Conservation (phyloP, 225 moss, liverwort and hornwort genomes). For the Pleurozium schreberi region DNA sequence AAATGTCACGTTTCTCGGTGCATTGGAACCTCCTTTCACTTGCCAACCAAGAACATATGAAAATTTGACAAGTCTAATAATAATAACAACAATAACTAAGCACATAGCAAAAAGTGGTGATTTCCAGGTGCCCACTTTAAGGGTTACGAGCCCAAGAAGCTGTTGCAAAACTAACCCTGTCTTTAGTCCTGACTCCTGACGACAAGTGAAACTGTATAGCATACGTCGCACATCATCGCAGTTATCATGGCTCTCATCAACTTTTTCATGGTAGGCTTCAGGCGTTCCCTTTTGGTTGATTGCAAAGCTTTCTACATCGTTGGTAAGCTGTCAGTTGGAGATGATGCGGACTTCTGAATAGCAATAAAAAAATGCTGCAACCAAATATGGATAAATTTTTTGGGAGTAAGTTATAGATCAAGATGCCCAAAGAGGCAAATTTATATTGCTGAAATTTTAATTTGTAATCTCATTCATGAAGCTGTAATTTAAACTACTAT, state of each 20-base stretch:
- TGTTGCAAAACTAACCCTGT: not conserved
- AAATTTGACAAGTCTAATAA: not conserved
- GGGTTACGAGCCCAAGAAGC: not conserved
- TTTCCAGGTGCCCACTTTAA: not conserved
- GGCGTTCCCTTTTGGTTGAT: not conserved
- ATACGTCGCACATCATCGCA: not conserved
- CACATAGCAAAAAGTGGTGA: not conserved
- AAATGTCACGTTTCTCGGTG: rapidly evolving
- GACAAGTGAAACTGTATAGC: not conserved
- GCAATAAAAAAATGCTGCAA: not conserved
- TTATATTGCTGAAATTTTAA: not conserved
- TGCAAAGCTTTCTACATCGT: not conserved
- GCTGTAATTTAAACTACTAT: not conserved
- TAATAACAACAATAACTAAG: not conserved
- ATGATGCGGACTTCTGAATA: not conserved
- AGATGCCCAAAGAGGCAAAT: not conserved
- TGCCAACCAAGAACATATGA: not conserved
- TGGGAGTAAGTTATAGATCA: too few relatives aligned
- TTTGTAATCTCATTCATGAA: not conserved
- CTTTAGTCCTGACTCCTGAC: not conserved
- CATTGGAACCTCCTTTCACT: not conserved
- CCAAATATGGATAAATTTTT: too few relatives aligned
- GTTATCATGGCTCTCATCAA: not conserved
- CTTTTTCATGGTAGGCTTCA: not conserved
- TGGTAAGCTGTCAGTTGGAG: not conserved